Evolutionary conservation across 305 asterid species (phyloP).

Genomic region (Fraxinus sp.): DNA sequence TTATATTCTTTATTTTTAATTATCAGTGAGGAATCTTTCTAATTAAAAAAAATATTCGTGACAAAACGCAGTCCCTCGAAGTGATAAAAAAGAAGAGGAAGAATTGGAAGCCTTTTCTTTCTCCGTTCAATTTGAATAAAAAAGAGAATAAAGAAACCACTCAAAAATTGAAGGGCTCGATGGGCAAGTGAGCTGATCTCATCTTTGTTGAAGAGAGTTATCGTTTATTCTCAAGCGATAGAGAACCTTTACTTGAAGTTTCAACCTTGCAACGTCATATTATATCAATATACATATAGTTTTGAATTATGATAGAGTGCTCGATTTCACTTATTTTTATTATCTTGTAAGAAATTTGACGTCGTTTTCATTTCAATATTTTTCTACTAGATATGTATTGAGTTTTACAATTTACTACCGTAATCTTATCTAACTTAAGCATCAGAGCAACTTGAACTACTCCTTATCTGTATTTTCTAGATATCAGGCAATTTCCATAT

Average conservation of each 20-base stretch:
- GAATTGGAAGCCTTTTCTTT: background rate
- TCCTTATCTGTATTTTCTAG: background rate
- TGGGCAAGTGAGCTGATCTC: background rate
- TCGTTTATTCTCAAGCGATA: background rate
- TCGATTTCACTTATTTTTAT: background rate
- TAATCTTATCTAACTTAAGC: background rate
- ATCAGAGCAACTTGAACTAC: background rate
- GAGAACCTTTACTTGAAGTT: background rate
- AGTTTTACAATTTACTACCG: background rate
- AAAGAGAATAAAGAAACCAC: background rate
- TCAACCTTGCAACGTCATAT: background rate
- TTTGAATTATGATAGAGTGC: background rate
- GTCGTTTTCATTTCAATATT: no score
- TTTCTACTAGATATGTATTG: background rate
- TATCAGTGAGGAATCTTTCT: background rate
- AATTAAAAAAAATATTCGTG: no score
- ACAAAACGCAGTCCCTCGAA: no score
- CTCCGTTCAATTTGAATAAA: no score
- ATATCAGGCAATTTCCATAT: background rate
- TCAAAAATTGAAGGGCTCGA: background rate
- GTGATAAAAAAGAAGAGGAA: background rate
- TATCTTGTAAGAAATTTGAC: no score
- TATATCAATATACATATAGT: no score
- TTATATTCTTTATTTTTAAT: no score
- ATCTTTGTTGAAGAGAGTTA: background rate